Base-by-base conservation (phyloP, 257 asterid genomes). In the Fraxinus anomala region DNA sequence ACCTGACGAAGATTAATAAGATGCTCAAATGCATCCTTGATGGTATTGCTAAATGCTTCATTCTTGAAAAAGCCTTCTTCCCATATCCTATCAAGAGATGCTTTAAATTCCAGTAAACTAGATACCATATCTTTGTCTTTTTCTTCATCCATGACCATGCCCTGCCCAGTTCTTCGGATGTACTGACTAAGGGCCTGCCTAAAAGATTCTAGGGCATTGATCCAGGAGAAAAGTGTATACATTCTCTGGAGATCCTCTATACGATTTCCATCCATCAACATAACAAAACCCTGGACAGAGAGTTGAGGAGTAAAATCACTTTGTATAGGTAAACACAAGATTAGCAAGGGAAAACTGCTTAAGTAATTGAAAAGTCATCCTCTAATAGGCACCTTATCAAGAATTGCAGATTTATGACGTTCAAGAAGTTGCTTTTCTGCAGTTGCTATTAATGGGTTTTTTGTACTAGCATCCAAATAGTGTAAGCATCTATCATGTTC, bases 61-160 rank as follows among this genome's bases (percentile, higher is more conserved):
- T 93, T 96, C 85, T 86, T 93, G 65, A 74, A 86, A 81, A 93
- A 91, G 84, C 99, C 91, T 80, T 92, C 97, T 82, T 93, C 98
- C 97, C 94, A 93, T 84, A 91, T 92, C 68, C 87, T 87, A 83
- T 93, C 98, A 83, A 96, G 96, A 79, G 91, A 91, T 47, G 87
- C 87, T 87, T 96, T 96, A 82, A 96, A 91, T 70, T 96, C 99
- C 85, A 96, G 83, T 75, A 96, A 85, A 86, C 90, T 85, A 37
- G 92, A 86, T 47, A 96, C 99, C 98, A 96, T 93, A 75, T 96
- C 99, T 85, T 88, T 96, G 87, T 96, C 99, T 85, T 96, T 96
- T 84, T 96, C 99, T 78, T 96, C 99, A 81, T 96, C 98, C 89
- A 91, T 82, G 75, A 96, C 97, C 80, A 94, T 88, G 77, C 89